Percentiles rank a stretch among this genome's conserved stretches.
Evolutionary conservation across 23 red algal genomes (phyloP).

Genomic region (Porphyridium purpureum): DNA sequence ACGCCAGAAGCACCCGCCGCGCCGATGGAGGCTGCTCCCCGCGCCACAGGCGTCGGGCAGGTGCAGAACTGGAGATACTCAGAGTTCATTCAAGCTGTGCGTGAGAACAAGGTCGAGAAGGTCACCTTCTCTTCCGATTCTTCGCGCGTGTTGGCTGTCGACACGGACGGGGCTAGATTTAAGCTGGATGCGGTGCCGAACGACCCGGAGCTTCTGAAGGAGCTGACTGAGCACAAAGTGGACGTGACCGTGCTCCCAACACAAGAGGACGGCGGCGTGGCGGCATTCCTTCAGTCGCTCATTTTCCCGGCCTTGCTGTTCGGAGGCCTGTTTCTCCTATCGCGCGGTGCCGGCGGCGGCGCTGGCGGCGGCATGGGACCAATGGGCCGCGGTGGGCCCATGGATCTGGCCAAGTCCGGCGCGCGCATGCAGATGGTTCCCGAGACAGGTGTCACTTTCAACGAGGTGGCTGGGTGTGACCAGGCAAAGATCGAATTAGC

Average conservation of each 20-base stretch:
- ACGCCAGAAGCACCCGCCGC: no score
- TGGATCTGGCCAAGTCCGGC: conserved; percentile 78
- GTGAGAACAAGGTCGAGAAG: conserved; percentile 81
- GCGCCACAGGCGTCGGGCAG: no score
- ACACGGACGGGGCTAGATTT: conserved; percentile 83
- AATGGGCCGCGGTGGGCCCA: conserved; percentile 63
- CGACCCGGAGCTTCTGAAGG: conserved; percentile 77
- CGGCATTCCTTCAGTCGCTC: conserved; percentile 75
- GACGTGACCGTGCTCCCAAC: conserved; percentile 91
- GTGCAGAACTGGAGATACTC: conserved; percentile 91
- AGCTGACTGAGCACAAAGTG: conserved; percentile 78
- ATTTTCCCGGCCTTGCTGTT: conserved; percentile 91
- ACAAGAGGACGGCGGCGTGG: conserved; percentile 56
- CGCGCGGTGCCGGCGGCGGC: conserved; percentile 40
- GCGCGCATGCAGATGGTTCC: conserved; percentile 85
- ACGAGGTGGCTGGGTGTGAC: conserved; percentile 88
- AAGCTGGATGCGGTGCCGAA: conserved; percentile 90
- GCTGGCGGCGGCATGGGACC: conserved; percentile 26
- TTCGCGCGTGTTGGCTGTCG: conserved; percentile 72
- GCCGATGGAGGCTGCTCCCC: no score
- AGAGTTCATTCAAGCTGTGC: conserved; percentile 65
- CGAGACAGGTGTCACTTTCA: conserved; percentile 89
- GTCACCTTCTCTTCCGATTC: conserved; percentile 92
- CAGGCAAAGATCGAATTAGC: conserved; percentile 88
- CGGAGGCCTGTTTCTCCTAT: conserved; percentile 85